Percentiles rank a stretch among this genome's conserved stretches.
Conservation (phyloP, 106 monocot species). For the Amphibolis antarctica region DNA sequence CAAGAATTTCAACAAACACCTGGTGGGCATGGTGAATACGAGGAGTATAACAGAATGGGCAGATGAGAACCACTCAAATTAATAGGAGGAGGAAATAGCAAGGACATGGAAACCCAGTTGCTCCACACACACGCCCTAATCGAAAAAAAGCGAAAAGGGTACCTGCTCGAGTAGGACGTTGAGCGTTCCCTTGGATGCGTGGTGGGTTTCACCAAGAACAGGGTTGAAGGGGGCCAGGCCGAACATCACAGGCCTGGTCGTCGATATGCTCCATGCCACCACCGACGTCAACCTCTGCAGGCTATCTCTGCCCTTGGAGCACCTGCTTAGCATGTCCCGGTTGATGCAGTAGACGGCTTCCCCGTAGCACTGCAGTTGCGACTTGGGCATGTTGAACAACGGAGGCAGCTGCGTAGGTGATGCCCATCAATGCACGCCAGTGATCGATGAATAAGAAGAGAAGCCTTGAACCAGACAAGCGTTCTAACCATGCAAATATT, state of each 20-base stretch:
- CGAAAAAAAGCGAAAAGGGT: no score
- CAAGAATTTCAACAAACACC: no score
- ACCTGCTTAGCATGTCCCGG: slow-evolving; percentile 41
- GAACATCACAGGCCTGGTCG: slow-evolving; percentile 56
- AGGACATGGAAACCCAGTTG: no score
- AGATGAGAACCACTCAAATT: no score
- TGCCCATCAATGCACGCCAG: no score
- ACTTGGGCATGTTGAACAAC: slow-evolving; percentile 92
- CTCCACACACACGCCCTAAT: no score
- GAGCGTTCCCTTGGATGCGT: slow-evolving; percentile 62
- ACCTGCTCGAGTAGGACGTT: slow-evolving; percentile 93
- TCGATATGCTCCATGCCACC: slow-evolving; percentile 85
- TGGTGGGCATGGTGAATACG: no score
- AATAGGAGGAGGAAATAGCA: no score
- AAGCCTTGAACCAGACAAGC: no score
- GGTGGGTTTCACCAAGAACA: slow-evolving; percentile 91
- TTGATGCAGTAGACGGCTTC: slow-evolving; percentile 66
- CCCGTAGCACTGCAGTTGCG: slow-evolving; percentile 86
- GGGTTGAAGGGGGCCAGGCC: slow-evolving; percentile 87
- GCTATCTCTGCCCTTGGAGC: slow-evolving; percentile 36
- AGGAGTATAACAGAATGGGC: no score
- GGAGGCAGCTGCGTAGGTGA: slow-evolving; percentile 92
- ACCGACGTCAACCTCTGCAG: slow-evolving; percentile 66
- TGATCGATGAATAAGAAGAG: no score
- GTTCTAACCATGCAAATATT: no score